Conservation (phyloP, 768 basidiomycete species). For the Agaricus blazei region DNA sequence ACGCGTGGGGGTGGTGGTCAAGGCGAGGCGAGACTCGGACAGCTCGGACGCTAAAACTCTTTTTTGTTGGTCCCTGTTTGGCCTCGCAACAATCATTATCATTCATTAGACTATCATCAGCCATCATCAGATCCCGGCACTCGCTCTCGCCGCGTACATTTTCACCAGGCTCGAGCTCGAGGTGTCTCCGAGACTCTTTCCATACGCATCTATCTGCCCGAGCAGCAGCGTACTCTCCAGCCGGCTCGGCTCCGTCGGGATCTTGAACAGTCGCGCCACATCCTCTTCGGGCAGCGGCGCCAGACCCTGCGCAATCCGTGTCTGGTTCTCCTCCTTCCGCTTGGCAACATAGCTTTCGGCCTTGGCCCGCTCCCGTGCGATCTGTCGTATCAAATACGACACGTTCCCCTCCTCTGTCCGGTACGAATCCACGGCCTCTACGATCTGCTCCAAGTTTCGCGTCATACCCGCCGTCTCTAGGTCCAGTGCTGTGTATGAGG, state of each 20-base stretch:
- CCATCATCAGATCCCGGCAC: conserved; percentile 12
- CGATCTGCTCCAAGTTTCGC: conserved; percentile 76
- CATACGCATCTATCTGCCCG: conserved; percentile 85
- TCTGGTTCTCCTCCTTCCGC: conserved; percentile 84
- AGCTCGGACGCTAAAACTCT: neutral
- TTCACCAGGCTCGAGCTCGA: conserved; percentile 69
- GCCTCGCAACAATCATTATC: conserved; percentile 8
- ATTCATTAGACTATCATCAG: neutral
- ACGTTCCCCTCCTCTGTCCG: conserved; percentile 90
- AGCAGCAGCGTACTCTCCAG: conserved; percentile 82
- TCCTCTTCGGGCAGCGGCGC: conserved; percentile 87
- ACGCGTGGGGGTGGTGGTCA: neutral
- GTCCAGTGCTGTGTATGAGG: conserved; percentile 66
- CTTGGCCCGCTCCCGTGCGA: conserved; percentile 74
- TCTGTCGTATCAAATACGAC: conserved; percentile 83
- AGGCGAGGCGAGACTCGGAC: neutral
- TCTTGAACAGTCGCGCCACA: conserved; percentile 78
- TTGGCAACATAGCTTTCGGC: conserved; percentile 80
- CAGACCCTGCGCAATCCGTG: conserved; percentile 75
- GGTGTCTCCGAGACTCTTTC: conserved; percentile 66
- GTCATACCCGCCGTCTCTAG: conserved; percentile 66
- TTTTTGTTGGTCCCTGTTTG: conserved; percentile 9
- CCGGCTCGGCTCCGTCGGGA: conserved; percentile 83
- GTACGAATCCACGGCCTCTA: conserved; percentile 81
- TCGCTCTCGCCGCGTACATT: conserved; percentile 64